Evolutionary conservation across 306 rosid genomes (phyloP).

Genomic region (Trifolium fragiferum): DNA sequence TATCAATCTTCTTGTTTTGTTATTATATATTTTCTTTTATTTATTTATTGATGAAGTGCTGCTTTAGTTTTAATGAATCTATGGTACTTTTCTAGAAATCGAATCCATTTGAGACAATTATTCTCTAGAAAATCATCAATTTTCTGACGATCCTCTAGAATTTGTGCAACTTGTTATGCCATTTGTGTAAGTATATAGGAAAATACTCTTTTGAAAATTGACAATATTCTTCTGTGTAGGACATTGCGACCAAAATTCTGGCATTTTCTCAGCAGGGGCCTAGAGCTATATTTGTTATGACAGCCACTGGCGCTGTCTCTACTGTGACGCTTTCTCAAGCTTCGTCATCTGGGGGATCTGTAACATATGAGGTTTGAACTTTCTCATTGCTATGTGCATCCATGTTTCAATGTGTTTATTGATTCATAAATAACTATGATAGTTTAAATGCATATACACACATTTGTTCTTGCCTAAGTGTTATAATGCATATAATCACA

Average conservation of each 20-base stretch:
- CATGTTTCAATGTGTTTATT: neutral
- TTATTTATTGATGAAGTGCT: constrained; percentile 19
- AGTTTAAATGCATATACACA: neutral
- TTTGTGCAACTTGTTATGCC: neutral
- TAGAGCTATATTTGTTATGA: constrained; percentile 78
- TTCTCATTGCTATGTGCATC: neutral
- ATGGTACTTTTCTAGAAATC: neutral
- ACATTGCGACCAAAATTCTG: constrained; percentile 82
- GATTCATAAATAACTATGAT: neutral
- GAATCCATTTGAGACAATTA: neutral
- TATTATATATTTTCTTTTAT: neutral
- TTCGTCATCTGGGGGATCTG: constrained; percentile 86
- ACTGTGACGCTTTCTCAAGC: constrained; percentile 93
- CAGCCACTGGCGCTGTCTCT: constrained; percentile 92
- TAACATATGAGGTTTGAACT: constrained; percentile 79
- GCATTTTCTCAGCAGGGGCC: constrained; percentile 94
- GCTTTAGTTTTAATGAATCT: neutral
- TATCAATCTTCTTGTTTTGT: neutral
- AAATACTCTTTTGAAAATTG: constrained; percentile 19
- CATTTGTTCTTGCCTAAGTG: neutral
- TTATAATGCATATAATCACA: neutral
- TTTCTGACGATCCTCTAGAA: constrained; percentile 12
- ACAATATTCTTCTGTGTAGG: constrained; percentile 54
- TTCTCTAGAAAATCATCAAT: constrained; percentile 9
- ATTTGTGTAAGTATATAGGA: neutral